Percentiles rank a stretch among this genome's conserved stretches.
Evolutionary conservation across 139 green algal genomes (phyloP).

Genomic region (Coccomyxa sp.): DNA sequence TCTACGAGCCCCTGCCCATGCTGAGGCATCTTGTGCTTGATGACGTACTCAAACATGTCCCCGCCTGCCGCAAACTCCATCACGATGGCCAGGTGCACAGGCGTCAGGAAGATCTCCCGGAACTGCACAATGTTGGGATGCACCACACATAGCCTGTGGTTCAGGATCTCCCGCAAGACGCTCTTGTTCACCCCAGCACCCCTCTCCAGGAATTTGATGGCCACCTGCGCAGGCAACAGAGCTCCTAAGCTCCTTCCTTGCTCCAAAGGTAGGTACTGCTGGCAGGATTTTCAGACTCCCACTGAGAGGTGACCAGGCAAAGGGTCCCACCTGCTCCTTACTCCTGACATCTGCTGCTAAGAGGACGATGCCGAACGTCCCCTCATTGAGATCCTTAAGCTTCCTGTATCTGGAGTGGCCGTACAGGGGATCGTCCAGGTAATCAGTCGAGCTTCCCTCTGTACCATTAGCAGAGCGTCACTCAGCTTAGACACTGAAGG

Average conservation of each 20-base stretch:
- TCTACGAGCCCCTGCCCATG: conserved; percentile 73
- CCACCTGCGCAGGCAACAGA: not conserved
- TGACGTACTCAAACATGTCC: conserved; percentile 78
- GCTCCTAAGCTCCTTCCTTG: not conserved
- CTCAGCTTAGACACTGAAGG: too few species aligned
- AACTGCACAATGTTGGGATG: conserved; percentile 92
- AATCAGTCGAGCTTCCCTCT: too few species aligned
- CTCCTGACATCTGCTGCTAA: conserved; percentile 51
- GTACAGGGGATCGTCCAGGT: not conserved
- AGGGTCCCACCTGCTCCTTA: not conserved
- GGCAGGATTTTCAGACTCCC: not conserved
- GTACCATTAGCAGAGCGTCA: too few species aligned
- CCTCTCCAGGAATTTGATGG: conserved; percentile 61
- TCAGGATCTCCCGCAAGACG: conserved; percentile 95
- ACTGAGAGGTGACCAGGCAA: not conserved
- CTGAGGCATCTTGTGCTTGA: conserved; percentile 38
- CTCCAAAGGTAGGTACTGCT: not conserved
- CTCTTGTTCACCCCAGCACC: conserved; percentile 79
- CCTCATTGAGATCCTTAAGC: conserved; percentile 28
- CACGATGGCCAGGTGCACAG: conserved; percentile 69
- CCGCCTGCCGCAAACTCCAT: conserved; percentile 79
- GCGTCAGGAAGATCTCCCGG: conserved; percentile 70
- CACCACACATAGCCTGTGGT: conserved; percentile 83
- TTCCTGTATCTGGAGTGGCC: conserved; percentile 5
- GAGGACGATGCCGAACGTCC: conserved; percentile 86